phyloP scores from a whole-genome alignment of 306 rosid genomes.

The Gastrolobium villosum region DNA sequence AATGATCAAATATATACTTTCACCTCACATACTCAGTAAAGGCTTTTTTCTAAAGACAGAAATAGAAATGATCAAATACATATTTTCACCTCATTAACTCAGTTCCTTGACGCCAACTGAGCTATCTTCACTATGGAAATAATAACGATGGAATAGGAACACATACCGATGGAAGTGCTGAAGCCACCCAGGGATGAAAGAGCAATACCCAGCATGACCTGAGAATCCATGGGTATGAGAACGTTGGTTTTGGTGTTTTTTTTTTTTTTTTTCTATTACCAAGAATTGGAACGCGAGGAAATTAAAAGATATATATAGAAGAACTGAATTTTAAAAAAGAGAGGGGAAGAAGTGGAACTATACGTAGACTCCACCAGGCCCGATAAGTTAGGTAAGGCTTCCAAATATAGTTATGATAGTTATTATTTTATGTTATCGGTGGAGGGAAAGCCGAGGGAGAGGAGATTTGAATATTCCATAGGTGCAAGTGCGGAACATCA shows the following conservation, averaged over 20 bases:
- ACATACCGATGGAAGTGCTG: constrained; percentile 91
- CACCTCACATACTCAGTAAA: too few relatives aligned
- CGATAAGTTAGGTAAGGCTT: too few relatives aligned
- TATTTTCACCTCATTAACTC: too few relatives aligned
- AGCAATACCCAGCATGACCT: constrained; percentile 77
- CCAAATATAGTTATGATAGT: not conserved
- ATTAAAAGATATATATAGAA: too few relatives aligned
- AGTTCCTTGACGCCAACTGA: too few relatives aligned
- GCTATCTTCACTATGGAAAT: not conserved
- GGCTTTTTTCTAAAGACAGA: too few relatives aligned
- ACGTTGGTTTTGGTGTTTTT: not conserved
- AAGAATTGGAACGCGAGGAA: not conserved
- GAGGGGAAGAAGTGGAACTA: constrained; percentile 4
- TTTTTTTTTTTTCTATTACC: not conserved
- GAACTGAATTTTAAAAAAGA: not conserved
- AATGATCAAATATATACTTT: too few relatives aligned
- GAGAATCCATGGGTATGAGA: constrained; percentile 73
- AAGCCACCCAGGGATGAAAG: constrained; percentile 90
- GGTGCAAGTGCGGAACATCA: not conserved
- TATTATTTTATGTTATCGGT: not conserved
- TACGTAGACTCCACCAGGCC: constrained; percentile 4
- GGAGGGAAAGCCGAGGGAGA: constrained; percentile 22
- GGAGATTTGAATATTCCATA: constrained; percentile 30
- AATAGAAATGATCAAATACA: too few relatives aligned
- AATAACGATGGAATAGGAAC: not conserved